Base-by-base conservation (phyloP, 805 yeast species). In the Metschnikowia baotianmanensis region DNA sequence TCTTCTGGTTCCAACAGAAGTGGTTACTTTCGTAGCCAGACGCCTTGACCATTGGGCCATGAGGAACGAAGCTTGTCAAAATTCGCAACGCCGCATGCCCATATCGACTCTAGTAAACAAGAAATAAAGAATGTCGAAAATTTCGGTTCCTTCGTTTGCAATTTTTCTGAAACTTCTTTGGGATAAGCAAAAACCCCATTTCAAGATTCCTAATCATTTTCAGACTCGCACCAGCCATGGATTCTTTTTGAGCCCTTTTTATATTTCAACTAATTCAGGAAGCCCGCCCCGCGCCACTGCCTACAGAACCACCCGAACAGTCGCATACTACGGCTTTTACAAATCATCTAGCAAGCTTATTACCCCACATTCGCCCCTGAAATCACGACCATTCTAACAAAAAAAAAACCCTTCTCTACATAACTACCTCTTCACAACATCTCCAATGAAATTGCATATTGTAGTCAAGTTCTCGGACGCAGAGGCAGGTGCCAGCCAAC, bases 31-130 rank as follows among this genome's bases (percentile, higher is more conserved):
- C 82, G 82, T 76, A 76, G 82, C 81, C 82, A 74, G 80, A 76
- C 81, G 82, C 81, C 82, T 77, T 76, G 79, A 76, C 82, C 82
- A 77, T 77, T 77, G 80, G 82, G 82, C 81, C 82, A 77, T 78
- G 81, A 77, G 81, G 82, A 77, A 77, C 72, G 72, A 67, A 67
- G 71, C 69, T 35, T 31, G 30, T 32, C 34, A n/a, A n/a, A n/a
- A 16, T 29, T 29, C 20, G 16, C 15, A 12, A 26, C 13, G 12
- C 15, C 15, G 3, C 3, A 5, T 2, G 5, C n/a, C 2, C 22
- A 29, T 29, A 29, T 18, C 10, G n/a, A 4, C n/a, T 3, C n/a
- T 11, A 6, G 10, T 23, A 6, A 11, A 23, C 4, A 3, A 1
- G 6, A 23, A 11, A 11, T 11, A 4, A 11, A 23, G 4, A 7